Conservation (phyloP, 179 eudicot species). For the Spinacia oleracea region DNA sequence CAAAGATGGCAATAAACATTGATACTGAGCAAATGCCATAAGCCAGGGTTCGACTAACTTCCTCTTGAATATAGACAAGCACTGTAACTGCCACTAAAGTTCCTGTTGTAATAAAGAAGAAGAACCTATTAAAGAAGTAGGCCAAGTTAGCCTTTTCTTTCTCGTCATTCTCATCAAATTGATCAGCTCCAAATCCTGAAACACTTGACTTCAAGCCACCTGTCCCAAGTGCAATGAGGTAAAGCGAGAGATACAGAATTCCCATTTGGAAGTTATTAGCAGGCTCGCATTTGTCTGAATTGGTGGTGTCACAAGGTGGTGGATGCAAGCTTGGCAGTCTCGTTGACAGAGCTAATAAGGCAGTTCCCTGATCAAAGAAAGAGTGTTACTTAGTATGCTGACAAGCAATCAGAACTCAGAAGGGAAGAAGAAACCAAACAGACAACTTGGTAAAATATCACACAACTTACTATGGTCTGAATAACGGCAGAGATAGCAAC, state of each 20-base stretch:
- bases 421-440: not conserved
- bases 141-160: conserved; percentile 25
- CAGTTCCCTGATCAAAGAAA: conserved; percentile 25
- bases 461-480: conserved; percentile 24
- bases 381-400: not conserved
- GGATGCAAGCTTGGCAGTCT: conserved; percentile 25
- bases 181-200: conserved; percentile 31
- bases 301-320: conserved; percentile 14
- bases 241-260: conserved; percentile 25
- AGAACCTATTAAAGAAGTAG: conserved; percentile 27
- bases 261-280: conserved; percentile 31
- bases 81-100: conserved; percentile 29
- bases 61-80: conserved; percentile 28
- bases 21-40: conserved; percentile 29
- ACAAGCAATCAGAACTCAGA: not conserved
- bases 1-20: conserved; percentile 21
- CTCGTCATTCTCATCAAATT: conserved; percentile 28
- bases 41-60: conserved; percentile 28
- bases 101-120: conserved; percentile 29
- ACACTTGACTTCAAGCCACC: conserved; percentile 33
- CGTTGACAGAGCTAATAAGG: conserved; percentile 26
- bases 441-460: not conserved
- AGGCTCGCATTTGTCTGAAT: conserved; percentile 11
- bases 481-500: conserved; percentile 22
- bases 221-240: conserved; percentile 29